Base-by-base conservation (phyloP, 2,329 filamentous ascomycete species). In the Hymenoscyphus infarciens region DNA sequence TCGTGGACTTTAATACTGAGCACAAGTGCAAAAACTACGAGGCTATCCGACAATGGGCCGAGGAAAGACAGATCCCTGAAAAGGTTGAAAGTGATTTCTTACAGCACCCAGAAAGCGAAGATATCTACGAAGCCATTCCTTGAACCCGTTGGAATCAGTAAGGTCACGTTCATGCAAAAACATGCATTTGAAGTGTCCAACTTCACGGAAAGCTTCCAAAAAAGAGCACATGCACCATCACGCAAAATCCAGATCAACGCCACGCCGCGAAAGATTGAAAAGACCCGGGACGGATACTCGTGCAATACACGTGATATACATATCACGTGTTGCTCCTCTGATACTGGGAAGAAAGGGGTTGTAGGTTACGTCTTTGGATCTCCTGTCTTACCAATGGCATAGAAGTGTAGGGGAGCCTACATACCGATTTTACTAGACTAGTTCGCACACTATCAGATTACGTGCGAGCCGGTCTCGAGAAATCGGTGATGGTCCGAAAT, bases 21-120 rank as follows among this genome's bases (percentile, higher is more conserved):
- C 83, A 85, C 66, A 76, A 76, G 52, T 84, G 83, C 67, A 77
- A 79, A 10, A 79, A 85, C 66, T 85, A 80, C 62, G 81, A 85
- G 31, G 77, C 75, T 1, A 75, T 85, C 27, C 74, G 82, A 29
- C 66, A 72, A 45, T 85, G 82, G 81, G 81, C 81, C 0, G 76
- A 82, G 65, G 73, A 71, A 39, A 77, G 79, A 62, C 82, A 84
- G 70, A 68, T 80, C 59, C 67, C 64, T 6, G 66, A 64, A 55
- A 56, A 57, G 4, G 69, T 71, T 3, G 67, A 71, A 1, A 35
- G 63, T 2, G 72, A 74, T 56, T 74, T 70, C 54, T 66, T 73
- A 56, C 62, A 67, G 42, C 65, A 64, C 19, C 71, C 71, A 3
- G 63, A 65, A 45, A 52, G 64, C 56, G 64, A 63, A 16, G 68